Evolutionary conservation across 345 rosid genomes (phyloP).

Genomic region (Kandelia obovata): DNA sequence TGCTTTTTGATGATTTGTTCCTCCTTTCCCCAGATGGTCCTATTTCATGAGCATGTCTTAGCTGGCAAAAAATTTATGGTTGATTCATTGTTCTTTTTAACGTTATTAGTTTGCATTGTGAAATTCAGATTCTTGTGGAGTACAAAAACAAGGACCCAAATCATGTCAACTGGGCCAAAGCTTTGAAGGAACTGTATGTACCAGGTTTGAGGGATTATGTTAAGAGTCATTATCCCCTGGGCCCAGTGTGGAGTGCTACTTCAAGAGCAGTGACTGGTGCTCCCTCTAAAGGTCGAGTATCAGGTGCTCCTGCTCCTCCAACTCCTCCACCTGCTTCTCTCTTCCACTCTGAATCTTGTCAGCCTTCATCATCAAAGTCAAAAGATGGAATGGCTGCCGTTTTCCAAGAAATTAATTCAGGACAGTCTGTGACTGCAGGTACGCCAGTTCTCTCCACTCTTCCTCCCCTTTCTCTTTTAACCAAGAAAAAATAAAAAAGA

Average conservation of each 20-base stretch:
- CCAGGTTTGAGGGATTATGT: slow-evolving; percentile 91
- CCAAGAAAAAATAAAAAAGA: background rate
- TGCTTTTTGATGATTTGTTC: no score
- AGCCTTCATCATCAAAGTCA: slow-evolving; percentile 72
- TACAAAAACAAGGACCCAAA: slow-evolving; percentile 73
- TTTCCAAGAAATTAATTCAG: slow-evolving; percentile 77
- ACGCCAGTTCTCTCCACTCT: slow-evolving; percentile 9
- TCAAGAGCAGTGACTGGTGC: slow-evolving; percentile 49
- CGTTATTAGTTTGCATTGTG: slow-evolving; percentile 5
- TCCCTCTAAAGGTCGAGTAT: slow-evolving; percentile 50
- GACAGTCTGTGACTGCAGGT: slow-evolving; percentile 71
- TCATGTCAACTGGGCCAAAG: slow-evolving; percentile 98
- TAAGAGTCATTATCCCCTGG: slow-evolving; percentile 78
- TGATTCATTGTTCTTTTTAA: slow-evolving; percentile 15
- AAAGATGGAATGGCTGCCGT: slow-evolving; percentile 93
- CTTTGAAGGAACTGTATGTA: slow-evolving; percentile 86
- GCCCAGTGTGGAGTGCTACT: slow-evolving; percentile 83
- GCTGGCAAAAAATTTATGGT: background rate
- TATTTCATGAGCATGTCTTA: background rate
- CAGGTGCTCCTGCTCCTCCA: slow-evolving; percentile 80
- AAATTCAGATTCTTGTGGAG: slow-evolving; percentile 72
- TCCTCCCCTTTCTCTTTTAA: background rate
- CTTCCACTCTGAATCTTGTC: slow-evolving; percentile 63
- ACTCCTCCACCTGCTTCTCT: slow-evolving; percentile 78
- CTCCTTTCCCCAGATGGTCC: no score